A percentile compares a stretch with the other conserved stretches of the same genome.
Conservation (phyloP, 768 basidiomycete genomes). For the Mycena rebaudengoi region DNA sequence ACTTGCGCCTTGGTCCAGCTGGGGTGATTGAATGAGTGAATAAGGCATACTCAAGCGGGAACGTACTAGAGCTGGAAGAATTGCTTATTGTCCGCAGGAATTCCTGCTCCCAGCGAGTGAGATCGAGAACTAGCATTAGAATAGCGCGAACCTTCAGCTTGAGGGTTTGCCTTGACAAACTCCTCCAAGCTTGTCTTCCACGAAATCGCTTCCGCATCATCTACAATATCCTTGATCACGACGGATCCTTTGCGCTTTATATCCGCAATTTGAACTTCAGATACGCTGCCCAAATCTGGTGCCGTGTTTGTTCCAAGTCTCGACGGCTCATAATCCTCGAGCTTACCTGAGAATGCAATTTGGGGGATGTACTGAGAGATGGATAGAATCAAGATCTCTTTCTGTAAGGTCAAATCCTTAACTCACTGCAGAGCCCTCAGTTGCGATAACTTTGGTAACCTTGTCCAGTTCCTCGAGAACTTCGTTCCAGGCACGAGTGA, state of each 20-base stretch:
- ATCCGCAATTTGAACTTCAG: conserved; percentile 44
- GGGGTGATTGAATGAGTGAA: not conserved
- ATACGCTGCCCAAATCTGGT: conserved; percentile 54
- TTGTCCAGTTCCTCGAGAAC: conserved; percentile 51
- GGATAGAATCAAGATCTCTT: not conserved
- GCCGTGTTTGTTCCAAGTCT: too few species aligned
- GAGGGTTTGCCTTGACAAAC: conserved; percentile 59
- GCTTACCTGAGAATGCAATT: conserved; percentile 57
- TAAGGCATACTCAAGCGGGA: not conserved
- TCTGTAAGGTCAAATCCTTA: too few species aligned
- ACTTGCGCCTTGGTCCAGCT: conserved; percentile 53
- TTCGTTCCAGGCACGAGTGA: conserved; percentile 57
- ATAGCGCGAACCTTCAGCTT: conserved; percentile 50
- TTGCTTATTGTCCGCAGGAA: conserved; percentile 59
- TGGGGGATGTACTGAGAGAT: conserved; percentile 59
- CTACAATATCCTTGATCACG: conserved; percentile 60
- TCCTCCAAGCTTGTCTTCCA: conserved; percentile 62
- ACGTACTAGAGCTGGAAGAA: conserved; percentile 68
- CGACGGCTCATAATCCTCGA: too few species aligned
- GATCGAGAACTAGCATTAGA: not conserved
- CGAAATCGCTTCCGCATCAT: conserved; percentile 49
- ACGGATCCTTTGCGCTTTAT: conserved; percentile 60
- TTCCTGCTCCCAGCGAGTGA: conserved; percentile 44
- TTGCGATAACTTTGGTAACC: conserved; percentile 47
- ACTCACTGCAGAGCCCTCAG: conserved; percentile 49